These are phyloP conservation scores for Brassica napus DNA, from an alignment of 345 rosid genomes.

Conservation along the genomic window Da-Ae NC_063452.1:24393501-24394000, in stretches of 20 bases:
- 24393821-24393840: neutral
- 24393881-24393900: conserved; percentile 42
- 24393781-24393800: neutral
- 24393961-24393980: neutral
- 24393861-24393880: conserved; percentile 6
- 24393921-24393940: conserved; percentile 11
- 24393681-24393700: neutral
- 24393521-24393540: conserved; percentile 36
- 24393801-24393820: conserved; percentile 30
- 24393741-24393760: neutral
- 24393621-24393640: conserved; percentile 7
- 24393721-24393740: neutral
- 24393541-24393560: conserved; percentile 34
- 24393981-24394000: no score
- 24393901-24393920: conserved; percentile 42
- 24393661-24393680: neutral
- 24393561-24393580: conserved; percentile 42
- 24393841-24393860: neutral
- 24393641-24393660: conserved; percentile 15
- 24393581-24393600: conserved; percentile 30
- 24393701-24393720: neutral
- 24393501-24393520: conserved; percentile 23
- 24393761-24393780: conserved; percentile 33
- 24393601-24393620: conserved; percentile 31
- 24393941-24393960: neutral